Base-by-base conservation (phyloP, 164 flowering plant species). In the Amborella trichopoda region DNA sequence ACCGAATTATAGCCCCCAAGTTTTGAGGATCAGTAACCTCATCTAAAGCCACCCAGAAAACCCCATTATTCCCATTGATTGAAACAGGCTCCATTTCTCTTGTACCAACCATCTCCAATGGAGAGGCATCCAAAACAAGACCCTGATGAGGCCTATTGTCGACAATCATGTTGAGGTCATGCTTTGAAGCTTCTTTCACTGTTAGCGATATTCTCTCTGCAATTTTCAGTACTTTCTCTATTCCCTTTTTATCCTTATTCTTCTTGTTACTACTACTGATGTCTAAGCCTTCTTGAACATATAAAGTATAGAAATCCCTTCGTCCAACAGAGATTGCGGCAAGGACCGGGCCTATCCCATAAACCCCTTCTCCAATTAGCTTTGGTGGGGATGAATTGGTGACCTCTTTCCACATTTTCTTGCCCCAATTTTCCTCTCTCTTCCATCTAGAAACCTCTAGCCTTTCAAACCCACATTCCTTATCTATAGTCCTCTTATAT, bases 11-110 rank as follows among this genome's bases (percentile, higher is more conserved):
- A 3, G 96, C 99, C 13, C 99, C 96, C 57, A 93, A 59, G 53
- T 93, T 93, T 49, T 84, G 96, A 24, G 96, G 99, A 49, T 93
- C 96, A 3, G 80, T 93, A 25, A 93, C 91, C 65, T 93, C 99
- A 42, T 91, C 99, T 53, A 91, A 63, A 22, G 99, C 99, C 36
- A 87, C 70, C 96, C 99, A 91, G 60, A 91, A 76, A 34, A 76
- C 71, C 10, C 60, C 64, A 17, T 56, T 65, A 8, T 71, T 88
- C 49, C 50, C 79, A 23, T 74, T 76, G 19, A 19, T 32, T 0
- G 68, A 60, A 26, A 80, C 71, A 36, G 76, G 77, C 6, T 84
- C 99, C 53, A 91, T 38, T 52, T 82, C 84, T 49, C 60, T 68
- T 39, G 82, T 68, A 25, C 64, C 55, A 2, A 82, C 81, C 88